A percentile compares a stretch with the other conserved stretches of the same genome.
Conservation (phyloP, 2,329 filamentous ascomycete species). For the Paraphaeosphaeria sporulosa region DNA sequence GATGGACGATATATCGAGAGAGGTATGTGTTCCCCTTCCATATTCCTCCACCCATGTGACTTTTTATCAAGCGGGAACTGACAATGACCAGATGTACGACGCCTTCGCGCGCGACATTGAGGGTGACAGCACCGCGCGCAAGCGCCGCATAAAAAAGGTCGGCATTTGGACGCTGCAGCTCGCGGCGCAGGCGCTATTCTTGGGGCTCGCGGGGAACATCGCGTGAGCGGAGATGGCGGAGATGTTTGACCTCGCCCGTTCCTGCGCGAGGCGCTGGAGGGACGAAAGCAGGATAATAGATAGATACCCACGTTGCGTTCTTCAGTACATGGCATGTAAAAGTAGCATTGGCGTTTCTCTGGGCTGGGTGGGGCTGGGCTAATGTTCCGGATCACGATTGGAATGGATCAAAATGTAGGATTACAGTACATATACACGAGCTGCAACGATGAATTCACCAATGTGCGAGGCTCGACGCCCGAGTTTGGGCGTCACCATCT, state of each 20-base stretch:
- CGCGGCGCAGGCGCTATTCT: constrained; percentile 90
- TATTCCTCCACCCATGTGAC: background rate
- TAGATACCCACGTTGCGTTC: background rate
- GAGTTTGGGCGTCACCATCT: too few relatives aligned
- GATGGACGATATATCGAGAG: constrained; percentile 90
- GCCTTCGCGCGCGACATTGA: constrained; percentile 92
- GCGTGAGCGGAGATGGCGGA: constrained; percentile 52
- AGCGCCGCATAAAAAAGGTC: constrained; percentile 90
- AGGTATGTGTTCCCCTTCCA: constrained; percentile 56
- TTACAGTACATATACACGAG: background rate
- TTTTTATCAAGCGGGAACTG: background rate
- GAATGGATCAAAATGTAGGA: background rate
- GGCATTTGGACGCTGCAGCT: constrained; percentile 95
- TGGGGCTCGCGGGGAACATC: constrained; percentile 89
- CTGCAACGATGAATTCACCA: background rate
- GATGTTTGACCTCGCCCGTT: background rate
- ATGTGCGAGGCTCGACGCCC: too few relatives aligned
- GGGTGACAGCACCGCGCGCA: constrained; percentile 86
- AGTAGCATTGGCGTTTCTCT: background rate
- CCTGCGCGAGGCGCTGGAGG: background rate
- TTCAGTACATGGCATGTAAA: background rate
- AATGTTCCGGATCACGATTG: background rate
- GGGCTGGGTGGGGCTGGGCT: background rate
- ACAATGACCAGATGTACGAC: constrained; percentile 73
- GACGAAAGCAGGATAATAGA: background rate